Conservation (phyloP, 1,284 basidiomycete species). For the Pholiota adiposa region DNA sequence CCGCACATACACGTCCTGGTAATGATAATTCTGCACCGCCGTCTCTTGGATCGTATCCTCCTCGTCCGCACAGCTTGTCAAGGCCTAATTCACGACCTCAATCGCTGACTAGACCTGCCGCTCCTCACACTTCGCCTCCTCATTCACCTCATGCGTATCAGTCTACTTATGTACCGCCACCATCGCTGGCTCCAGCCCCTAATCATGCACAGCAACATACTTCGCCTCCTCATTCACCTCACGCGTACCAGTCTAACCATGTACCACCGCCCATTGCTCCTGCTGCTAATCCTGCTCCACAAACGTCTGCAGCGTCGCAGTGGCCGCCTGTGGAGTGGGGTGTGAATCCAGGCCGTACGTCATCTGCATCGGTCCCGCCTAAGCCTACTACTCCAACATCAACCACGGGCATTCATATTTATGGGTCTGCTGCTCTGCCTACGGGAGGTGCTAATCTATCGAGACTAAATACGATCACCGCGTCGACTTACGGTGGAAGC, state of each 20-base stretch:
- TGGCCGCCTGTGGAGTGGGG: constrained; percentile 57
- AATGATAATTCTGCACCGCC: constrained; percentile 18
- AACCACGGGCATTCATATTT: constrained; percentile 19
- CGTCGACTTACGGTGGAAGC: constrained; percentile 24
- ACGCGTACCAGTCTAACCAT: constrained; percentile 14
- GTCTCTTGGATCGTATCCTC: constrained; percentile 11
- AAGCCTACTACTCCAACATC: constrained; percentile 26
- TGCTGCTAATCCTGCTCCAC: neutral
- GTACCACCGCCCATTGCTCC: constrained; percentile 1
- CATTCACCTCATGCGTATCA: constrained; percentile 23
- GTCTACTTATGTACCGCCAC: constrained; percentile 3
- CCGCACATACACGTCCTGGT: neutral
- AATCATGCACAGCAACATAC: neutral
- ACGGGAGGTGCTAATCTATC: constrained; percentile 34
- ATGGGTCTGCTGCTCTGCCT: neutral
- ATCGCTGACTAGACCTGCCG: constrained; percentile 8
- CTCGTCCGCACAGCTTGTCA: constrained; percentile 10
- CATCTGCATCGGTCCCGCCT: constrained; percentile 7
- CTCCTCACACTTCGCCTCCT: constrained; percentile 20
- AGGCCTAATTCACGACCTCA: constrained; percentile 10
- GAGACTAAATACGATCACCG: constrained; percentile 34
- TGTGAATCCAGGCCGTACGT: constrained; percentile 10
- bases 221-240: constrained; percentile 25
- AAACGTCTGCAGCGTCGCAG: constrained; percentile 22
- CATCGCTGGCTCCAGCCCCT: constrained; percentile 1